These are phyloP conservation scores for Cladosporium sp. DNA, from an alignment of 2,329 filamentous ascomycete species.

Conservation along the genomic window DNA sequence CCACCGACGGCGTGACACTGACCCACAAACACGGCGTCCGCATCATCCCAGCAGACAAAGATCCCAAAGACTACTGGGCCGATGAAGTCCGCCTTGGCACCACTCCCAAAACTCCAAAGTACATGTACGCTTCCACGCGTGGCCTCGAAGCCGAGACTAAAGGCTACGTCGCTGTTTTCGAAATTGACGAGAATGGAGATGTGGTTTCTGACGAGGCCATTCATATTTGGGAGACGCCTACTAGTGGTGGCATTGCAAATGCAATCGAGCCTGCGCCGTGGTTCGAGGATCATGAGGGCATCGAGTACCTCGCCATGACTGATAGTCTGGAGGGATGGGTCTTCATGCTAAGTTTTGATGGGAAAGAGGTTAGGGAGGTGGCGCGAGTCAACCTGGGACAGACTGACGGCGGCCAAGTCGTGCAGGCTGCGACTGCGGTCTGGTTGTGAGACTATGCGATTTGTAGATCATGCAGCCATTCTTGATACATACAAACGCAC, in stretches of 20 bases:
- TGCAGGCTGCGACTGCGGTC: slow-evolving; percentile 32
- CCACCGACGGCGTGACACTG: slow-evolving; percentile 25
- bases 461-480: too few relatives aligned
- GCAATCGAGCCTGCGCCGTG: slow-evolving; percentile 32
- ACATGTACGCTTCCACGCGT: slow-evolving; percentile 33
- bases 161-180: slow-evolving; percentile 31
- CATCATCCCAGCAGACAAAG: slow-evolving; percentile 30
- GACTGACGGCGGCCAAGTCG: slow-evolving; percentile 27
- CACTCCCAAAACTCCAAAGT: slow-evolving; percentile 25
- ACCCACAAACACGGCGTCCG: slow-evolving; percentile 26
- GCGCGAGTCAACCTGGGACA: slow-evolving; percentile 27
- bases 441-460: slow-evolving; percentile 23
- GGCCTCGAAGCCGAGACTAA: slow-evolving; percentile 29
- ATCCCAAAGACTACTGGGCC: slow-evolving; percentile 32
- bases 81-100: slow-evolving; percentile 33
- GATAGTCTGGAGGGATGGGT: slow-evolving; percentile 33
- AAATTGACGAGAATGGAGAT: slow-evolving; percentile 22
- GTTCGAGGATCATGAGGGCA: slow-evolving; percentile 15
- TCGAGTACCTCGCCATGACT: slow-evolving; percentile 32
- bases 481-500: too few relatives aligned
- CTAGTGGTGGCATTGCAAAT: slow-evolving; percentile 33
- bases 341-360: slow-evolving; percentile 31
- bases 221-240: slow-evolving; percentile 32
- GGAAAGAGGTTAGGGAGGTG: slow-evolving; percentile 27
- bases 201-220: slow-evolving; percentile 25